phyloP scores from a whole-genome alignment of 2,329 filamentous ascomycete species.

The Sarocladium oryzae region DNA sequence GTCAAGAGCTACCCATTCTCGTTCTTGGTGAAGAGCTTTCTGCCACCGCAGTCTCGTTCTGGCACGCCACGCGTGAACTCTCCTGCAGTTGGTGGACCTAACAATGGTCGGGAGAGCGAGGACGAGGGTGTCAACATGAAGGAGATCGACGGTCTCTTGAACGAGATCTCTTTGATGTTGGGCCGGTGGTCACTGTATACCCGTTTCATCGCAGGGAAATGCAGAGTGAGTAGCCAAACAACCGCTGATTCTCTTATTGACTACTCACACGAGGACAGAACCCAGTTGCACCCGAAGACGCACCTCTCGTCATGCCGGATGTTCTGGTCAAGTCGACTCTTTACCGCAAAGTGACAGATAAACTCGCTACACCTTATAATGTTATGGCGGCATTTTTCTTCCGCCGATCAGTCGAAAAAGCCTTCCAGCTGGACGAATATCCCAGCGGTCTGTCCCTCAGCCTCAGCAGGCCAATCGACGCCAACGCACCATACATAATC shows the following conservation, averaged over 20 bases:
- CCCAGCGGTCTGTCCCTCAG: slow-evolving; percentile 75
- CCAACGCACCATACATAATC: slow-evolving; percentile 84
- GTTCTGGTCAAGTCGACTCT: slow-evolving; percentile 76
- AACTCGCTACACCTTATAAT: slow-evolving; percentile 77
- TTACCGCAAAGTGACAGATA: slow-evolving; percentile 67
- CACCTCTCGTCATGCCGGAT: slow-evolving; percentile 59
- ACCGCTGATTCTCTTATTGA: neutral
- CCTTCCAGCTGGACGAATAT: slow-evolving; percentile 91
- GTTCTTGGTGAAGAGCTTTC: slow-evolving; percentile 90
- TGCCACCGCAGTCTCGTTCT: slow-evolving; percentile 60
- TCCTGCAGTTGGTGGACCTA: slow-evolving; percentile 56
- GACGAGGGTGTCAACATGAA: slow-evolving; percentile 97
- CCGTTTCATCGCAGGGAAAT: slow-evolving; percentile 82
- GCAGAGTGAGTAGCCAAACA: slow-evolving; percentile 52
- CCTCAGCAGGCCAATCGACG: slow-evolving; percentile 62
- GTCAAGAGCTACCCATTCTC: slow-evolving; percentile 98
- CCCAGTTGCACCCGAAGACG: slow-evolving; percentile 42
- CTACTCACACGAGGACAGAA: slow-evolving; percentile 33
- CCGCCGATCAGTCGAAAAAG: slow-evolving; percentile 90
- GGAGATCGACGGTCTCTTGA: slow-evolving; percentile 81
- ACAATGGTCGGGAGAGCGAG: slow-evolving; percentile 59
- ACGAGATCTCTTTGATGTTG: slow-evolving; percentile 87
- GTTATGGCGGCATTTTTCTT: slow-evolving; percentile 95
- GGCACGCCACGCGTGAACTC: slow-evolving; percentile 67
- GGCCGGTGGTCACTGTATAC: slow-evolving; percentile 89